A percentile compares a stretch with the other conserved stretches of the same genome.
phyloP scores from a whole-genome alignment of 352 stramenopile genomes.

The Globisporangium polare region DNA sequence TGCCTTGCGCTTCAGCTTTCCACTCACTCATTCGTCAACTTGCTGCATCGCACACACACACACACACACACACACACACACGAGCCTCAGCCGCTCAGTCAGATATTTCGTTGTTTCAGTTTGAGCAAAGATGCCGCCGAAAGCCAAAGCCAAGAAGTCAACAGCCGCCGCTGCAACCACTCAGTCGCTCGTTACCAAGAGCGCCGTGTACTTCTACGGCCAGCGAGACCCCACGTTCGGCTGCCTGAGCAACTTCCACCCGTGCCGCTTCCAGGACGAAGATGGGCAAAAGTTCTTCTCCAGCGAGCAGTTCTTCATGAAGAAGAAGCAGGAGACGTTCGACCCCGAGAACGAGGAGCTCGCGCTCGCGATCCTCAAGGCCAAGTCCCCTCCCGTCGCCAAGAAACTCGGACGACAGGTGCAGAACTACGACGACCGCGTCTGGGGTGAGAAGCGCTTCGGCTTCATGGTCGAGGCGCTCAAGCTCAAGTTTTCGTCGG shows the following conservation, averaged over 20 bases:
- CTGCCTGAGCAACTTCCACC: slow-evolving; percentile 62
- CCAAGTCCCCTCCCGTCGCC: slow-evolving; percentile 37
- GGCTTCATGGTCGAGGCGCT: slow-evolving; percentile 54
- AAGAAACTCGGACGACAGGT: slow-evolving; percentile 57
- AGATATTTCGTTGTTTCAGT: no score
- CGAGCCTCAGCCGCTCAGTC: no score
- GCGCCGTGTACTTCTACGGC: slow-evolving; percentile 56
- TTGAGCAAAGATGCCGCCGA: slow-evolving; percentile 1
- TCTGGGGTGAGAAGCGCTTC: slow-evolving; percentile 39
- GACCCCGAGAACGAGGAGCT: slow-evolving; percentile 37
- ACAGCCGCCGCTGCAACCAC: slow-evolving; percentile 5
- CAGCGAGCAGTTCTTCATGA: slow-evolving; percentile 76
- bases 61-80: no score
- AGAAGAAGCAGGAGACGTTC: slow-evolving; percentile 66
- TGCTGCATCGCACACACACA: neutral
- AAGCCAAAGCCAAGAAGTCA: neutral
- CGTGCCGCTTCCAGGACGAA: slow-evolving; percentile 41
- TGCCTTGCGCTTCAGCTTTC: neutral
- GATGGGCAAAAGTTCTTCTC: slow-evolving; percentile 40
- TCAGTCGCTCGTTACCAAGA: slow-evolving; percentile 26
- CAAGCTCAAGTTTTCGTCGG: slow-evolving; percentile 54
- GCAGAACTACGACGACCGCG: slow-evolving; percentile 42
- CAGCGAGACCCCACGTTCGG: slow-evolving; percentile 32
- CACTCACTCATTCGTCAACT: neutral
- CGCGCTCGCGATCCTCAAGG: slow-evolving; percentile 39